Percentiles rank a stretch among this genome's conserved stretches.
These are phyloP conservation scores for Suillus tomentosus DNA, from an alignment of 768 basidiomycete species.

Conservation along the genomic window DNA sequence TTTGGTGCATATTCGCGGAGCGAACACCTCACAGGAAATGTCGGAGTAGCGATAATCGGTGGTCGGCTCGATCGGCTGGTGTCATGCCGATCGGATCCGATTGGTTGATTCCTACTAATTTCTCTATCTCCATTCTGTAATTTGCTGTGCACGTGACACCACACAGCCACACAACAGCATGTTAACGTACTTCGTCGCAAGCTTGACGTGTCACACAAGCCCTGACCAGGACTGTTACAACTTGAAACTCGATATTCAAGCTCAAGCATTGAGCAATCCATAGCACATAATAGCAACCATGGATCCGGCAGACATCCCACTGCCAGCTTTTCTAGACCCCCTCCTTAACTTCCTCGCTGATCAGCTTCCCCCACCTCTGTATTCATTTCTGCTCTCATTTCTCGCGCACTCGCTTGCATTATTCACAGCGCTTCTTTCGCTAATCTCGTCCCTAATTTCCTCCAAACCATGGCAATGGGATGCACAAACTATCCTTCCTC, in stretches of 20 bases:
- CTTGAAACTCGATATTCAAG: slow-evolving; percentile 1
- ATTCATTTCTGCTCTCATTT: slow-evolving; percentile 49
- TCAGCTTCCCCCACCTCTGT: slow-evolving; percentile 57
- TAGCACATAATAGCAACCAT: background rate
- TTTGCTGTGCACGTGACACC: background rate
- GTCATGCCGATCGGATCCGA: slow-evolving; percentile 27
- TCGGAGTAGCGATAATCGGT: slow-evolving; percentile 25
- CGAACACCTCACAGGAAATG: slow-evolving; percentile 6
- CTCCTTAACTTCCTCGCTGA: slow-evolving; percentile 56
- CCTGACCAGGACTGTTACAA: background rate
- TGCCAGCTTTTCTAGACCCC: slow-evolving; percentile 55
- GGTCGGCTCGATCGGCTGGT: slow-evolving; percentile 15
- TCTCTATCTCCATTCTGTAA: slow-evolving; percentile 12
- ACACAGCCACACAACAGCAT: slow-evolving; percentile 1
- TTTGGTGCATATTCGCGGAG: slow-evolving; percentile 31
- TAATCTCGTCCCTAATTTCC: slow-evolving; percentile 49
- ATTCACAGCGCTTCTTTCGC: slow-evolving; percentile 46
- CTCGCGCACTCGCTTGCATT: slow-evolving; percentile 56
- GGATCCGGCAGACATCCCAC: slow-evolving; percentile 31
- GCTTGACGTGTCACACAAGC: background rate
- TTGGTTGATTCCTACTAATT: slow-evolving; percentile 21
- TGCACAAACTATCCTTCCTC: slow-evolving; percentile 67
- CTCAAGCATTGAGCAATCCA: background rate
- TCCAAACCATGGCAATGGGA: slow-evolving; percentile 65
- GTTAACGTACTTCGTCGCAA: background rate